Base-by-base conservation (phyloP, 73 alveolate species). In the Tetrahymena borealis region DNA sequence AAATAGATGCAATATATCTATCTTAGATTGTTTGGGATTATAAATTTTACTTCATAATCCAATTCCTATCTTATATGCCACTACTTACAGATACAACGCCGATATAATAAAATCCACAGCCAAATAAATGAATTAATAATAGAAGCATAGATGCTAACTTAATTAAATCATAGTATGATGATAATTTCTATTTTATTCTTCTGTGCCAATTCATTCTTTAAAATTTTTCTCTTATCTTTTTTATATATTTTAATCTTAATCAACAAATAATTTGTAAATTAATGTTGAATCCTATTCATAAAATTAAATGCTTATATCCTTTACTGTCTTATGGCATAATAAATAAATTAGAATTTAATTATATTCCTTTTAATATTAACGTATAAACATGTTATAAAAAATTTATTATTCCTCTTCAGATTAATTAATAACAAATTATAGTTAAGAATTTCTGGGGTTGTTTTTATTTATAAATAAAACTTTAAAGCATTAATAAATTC, bases 1-100 rank as follows among this genome's bases (percentile, higher is more conserved):
- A 97, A 7, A 96, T 38, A 0, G 96, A 33, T 11, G 94, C 31
- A 0, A 97, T n/a, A 78, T 97, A 97, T 39, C 37, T 18, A 36
- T 43, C 95, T 8, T 7, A 39, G 10, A 20, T 33, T 4, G 78
- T 40, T 12, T 37, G 78, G 15, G 38, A 41, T 15, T 7, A 38
- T 33, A 92, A 7, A 9, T 90, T 91, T 11, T 32, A 11, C 32
- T 7, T n/a, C 2, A 11, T 38, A 7, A 94, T 42, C 94, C 96
- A 92, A 39, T 18, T 39, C 20, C 28, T 78, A 0, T 91, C 91
- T 13, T 90, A 15, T 0, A 10, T 13, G 7, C 79, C 91, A 39
- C 16, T 16, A 39, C 33, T 91, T 12, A 32, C 38, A 42, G 91
- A 39, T 18, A 78, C 12, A 13, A 33, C 36, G 11, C 96, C 96